Conservation (phyloP, 805 yeast species). For the Nakazawaea anatomiae region DNA sequence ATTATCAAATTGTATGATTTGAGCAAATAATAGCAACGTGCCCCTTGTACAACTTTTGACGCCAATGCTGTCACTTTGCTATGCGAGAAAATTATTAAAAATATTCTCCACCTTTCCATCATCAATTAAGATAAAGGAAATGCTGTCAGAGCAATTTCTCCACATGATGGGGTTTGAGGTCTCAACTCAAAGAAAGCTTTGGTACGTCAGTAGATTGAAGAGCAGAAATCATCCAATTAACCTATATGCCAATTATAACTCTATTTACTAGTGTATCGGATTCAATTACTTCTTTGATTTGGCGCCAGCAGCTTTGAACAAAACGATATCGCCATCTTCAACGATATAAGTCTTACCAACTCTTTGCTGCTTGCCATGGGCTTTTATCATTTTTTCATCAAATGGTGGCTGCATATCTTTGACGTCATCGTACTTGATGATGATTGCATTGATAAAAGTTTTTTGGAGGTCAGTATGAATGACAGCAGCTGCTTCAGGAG, state of each 20-base stretch:
- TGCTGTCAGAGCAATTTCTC: too few relatives aligned
- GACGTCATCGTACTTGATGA: conserved; percentile 80
- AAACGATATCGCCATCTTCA: conserved; percentile 90
- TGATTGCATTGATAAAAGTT: conserved; percentile 91
- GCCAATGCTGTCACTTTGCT: too few relatives aligned
- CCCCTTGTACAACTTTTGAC: too few relatives aligned
- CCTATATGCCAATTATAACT: not conserved
- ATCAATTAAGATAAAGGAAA: too few relatives aligned
- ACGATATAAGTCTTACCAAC: conserved; percentile 95
- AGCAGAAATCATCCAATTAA: too few relatives aligned
- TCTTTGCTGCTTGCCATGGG: conserved; percentile 82
- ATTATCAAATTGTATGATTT: too few relatives aligned
- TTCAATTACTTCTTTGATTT: conserved; percentile 28
- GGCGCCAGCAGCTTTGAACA: conserved; percentile 93
- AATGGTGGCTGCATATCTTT: conserved; percentile 50
- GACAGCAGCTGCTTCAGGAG: conserved; percentile 99
- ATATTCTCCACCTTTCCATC: too few relatives aligned
- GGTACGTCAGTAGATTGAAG: too few relatives aligned
- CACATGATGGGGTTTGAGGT: too few relatives aligned
- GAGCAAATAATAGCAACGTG: too few relatives aligned
- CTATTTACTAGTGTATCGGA: not conserved
- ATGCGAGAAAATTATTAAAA: too few relatives aligned
- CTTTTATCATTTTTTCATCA: conserved; percentile 77
- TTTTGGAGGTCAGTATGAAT: conserved; percentile 93
- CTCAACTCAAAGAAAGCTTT: too few relatives aligned